Conservation (phyloP, 805 yeast species). For the Starmerella powellii region DNA sequence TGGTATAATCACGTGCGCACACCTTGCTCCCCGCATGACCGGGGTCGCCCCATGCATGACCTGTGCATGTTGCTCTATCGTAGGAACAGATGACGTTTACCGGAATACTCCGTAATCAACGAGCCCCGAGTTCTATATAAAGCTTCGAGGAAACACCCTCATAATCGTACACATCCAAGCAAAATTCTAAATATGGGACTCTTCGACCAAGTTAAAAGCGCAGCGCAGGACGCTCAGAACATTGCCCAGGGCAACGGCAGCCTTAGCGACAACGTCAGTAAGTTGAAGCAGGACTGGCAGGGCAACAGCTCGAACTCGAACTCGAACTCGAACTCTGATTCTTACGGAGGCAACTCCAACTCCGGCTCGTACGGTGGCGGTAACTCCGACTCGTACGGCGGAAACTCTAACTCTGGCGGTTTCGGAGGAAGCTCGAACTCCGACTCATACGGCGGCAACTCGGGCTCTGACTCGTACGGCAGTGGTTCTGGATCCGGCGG, state of each 20-base stretch:
- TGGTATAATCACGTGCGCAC: no score
- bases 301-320: conserved; percentile 22
- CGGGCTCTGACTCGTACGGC: conserved; percentile 16
- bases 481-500: conserved; percentile 8
- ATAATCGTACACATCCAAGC: background rate
- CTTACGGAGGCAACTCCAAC: conserved; percentile 16
- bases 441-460: conserved; percentile 25
- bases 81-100: no score
- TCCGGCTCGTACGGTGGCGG: conserved; percentile 10
- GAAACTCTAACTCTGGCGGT: conserved; percentile 4
- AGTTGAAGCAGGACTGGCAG: conserved; percentile 22
- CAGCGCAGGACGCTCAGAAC: conserved; percentile 16
- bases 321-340: conserved; percentile 28
- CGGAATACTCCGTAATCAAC: no score
- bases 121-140: no score
- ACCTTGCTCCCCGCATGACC: no score
- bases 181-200: conserved; percentile 24
- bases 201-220: conserved; percentile 15
- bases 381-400: conserved; percentile 26
- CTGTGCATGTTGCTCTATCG: no score
- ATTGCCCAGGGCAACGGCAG: conserved; percentile 9
- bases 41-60: no score
- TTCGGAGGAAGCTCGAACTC: conserved; percentile 19
- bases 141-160: no score
- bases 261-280: conserved; percentile 14